Percentiles rank a stretch among this genome's conserved stretches.
phyloP scores from a whole-genome alignment of 192 early-diverging fungal genomes.

The Entomortierella parvispora region DNA sequence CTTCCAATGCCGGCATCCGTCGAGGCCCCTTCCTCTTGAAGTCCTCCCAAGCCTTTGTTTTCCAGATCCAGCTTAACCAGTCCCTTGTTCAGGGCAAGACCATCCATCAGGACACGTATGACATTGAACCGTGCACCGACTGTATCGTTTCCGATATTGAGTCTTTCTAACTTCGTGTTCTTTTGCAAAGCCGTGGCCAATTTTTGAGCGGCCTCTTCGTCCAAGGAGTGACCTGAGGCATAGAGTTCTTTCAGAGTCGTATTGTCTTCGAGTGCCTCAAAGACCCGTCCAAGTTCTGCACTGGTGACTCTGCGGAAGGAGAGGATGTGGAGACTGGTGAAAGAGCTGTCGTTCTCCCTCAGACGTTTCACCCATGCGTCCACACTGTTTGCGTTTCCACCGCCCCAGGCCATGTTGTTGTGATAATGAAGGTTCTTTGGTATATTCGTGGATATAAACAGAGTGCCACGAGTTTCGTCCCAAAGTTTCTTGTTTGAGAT shows the following conservation, averaged over 20 bases:
- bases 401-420: slow-evolving; percentile 63
- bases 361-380: slow-evolving; percentile 63
- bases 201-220: slow-evolving; percentile 35
- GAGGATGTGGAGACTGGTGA: slow-evolving; percentile 63
- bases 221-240: slow-evolving; percentile 61
- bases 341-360: slow-evolving; percentile 53
- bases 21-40: background rate
- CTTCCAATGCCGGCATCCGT: slow-evolving; percentile 5
- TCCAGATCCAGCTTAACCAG: slow-evolving; percentile 60
- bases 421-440: slow-evolving; percentile 5
- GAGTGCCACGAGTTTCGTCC: background rate
- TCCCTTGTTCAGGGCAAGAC: slow-evolving; percentile 56
- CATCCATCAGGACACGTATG: slow-evolving; percentile 50
- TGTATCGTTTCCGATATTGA: slow-evolving; percentile 55
- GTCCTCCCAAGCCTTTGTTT: slow-evolving; percentile 58
- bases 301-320: slow-evolving; percentile 58
- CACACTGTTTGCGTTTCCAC: slow-evolving; percentile 55
- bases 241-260: slow-evolving; percentile 59
- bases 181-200: slow-evolving; percentile 47
- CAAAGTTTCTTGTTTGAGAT: background rate
- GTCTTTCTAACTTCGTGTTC: slow-evolving; percentile 54
- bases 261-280: slow-evolving; percentile 54
- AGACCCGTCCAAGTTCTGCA: slow-evolving; percentile 55
- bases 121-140: slow-evolving; percentile 42
- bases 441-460: background rate